Percentiles rank a stretch among this genome's conserved stretches.
Evolutionary conservation across 345 rosid species (phyloP).

Genomic region (Raphanus sativus): DNA sequence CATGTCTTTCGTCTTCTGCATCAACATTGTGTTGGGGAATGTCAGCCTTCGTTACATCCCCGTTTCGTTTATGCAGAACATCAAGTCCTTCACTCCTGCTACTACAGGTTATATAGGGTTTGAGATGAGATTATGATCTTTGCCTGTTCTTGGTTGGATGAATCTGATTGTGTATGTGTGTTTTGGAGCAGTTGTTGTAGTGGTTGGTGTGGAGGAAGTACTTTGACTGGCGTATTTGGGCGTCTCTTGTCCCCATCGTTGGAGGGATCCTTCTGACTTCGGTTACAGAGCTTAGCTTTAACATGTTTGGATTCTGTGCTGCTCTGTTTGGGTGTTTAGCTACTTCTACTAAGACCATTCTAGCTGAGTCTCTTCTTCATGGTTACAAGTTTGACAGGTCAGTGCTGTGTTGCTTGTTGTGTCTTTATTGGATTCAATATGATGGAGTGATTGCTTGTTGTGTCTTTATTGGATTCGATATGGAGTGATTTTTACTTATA

Average conservation of each 20-base stretch:
- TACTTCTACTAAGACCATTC: constrained; percentile 97
- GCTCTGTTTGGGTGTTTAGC: constrained; percentile 98
- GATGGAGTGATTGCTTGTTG: not conserved
- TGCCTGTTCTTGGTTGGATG: not conserved
- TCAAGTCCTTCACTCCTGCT: constrained; percentile 98
- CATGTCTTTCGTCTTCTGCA: constrained; percentile 95
- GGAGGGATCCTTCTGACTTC: constrained; percentile 99
- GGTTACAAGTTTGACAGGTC: constrained; percentile 99
- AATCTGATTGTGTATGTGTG: constrained; percentile 33
- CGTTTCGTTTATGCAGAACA: constrained; percentile 99
- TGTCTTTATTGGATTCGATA: not conserved
- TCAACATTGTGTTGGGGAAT: constrained; percentile 95
- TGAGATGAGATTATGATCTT: not conserved
- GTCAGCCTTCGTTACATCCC: constrained; percentile 97
- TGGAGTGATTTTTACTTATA: not conserved
- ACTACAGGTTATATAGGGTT: constrained; percentile 77
- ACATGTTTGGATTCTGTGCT: constrained; percentile 95
- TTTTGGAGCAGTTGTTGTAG: constrained; percentile 70
- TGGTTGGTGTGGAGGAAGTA: constrained; percentile 96
- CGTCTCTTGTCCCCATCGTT: constrained; percentile 88
- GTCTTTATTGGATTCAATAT: not conserved
- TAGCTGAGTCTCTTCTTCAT: constrained; percentile 95
- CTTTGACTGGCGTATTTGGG: constrained; percentile 99
- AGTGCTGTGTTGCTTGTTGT: not conserved
- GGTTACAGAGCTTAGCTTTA: constrained; percentile 95